Base-by-base conservation (phyloP, 352 stramenopile genomes). In the Pythium volutum region DNA sequence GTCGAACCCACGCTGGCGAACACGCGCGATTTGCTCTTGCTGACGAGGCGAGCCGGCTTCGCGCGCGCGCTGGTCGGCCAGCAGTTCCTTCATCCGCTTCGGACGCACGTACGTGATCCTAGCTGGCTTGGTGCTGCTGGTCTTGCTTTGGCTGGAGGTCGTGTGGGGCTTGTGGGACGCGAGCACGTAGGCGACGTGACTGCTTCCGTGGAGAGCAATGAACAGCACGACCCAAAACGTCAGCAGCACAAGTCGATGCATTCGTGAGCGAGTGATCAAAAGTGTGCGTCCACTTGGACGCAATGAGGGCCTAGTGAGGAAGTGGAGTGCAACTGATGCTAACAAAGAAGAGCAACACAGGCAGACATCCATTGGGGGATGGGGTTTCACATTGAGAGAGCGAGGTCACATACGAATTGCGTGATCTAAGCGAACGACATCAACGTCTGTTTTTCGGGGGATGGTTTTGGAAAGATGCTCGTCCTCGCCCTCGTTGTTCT, bases 11-110 rank as follows among this genome's bases (percentile, higher is more conserved):
- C 22, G 43, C 42, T 43, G 29, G 27, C 42, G 55, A 14, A 62
- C 54, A 43, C 20, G 20, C 15, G 43, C 23, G 55, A 62, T 54
- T 29, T 62, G 55, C 4, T 53, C 55, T 5, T 47, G 42, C 36
- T 62, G 42, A 5, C 55, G 55, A 7, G 16, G 18, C 5, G 55
- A 47, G 31, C 55, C 55, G 55, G 33, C 27, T 22, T 53, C 55
- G 2, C 42, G 41, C 4, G 33, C 31, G 10, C 31, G 41, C 23
- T 54, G 27, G n/a, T 53, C 29, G 2, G 31, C 55, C 10, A 62
- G 42, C 42, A 62, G 29, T 15, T 62, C 55, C 7, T 29, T 14
- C 11, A 62, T 29, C 10, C 55, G 55, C 43, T 62, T 62, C 10
- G 55, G 42, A 2, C 18, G 9, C 10, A 38, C 4, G 55, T 43